These are phyloP conservation scores for Dillenia turbinata DNA, from an alignment of 164 flowering plant species.

Conservation along the genomic window DNA sequence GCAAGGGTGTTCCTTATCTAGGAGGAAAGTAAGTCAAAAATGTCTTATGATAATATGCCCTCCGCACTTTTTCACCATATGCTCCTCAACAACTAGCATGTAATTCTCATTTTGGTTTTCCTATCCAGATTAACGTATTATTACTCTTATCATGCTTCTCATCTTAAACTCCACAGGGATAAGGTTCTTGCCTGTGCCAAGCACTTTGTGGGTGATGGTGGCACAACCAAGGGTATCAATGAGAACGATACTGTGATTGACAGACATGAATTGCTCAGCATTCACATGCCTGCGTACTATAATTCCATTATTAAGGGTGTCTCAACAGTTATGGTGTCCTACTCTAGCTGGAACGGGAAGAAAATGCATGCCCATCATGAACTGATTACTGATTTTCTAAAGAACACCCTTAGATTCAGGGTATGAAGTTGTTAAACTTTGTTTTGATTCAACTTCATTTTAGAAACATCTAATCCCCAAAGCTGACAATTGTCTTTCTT, in stretches of 20 bases:
- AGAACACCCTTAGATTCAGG: slow-evolving; percentile 20
- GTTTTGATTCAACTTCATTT: too few relatives aligned
- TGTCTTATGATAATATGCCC: too few relatives aligned
- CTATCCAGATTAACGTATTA: too few relatives aligned
- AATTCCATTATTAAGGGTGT: slow-evolving; percentile 28
- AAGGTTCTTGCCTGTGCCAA: slow-evolving; percentile 40
- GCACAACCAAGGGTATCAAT: slow-evolving; percentile 22
- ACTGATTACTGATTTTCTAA: slow-evolving; percentile 28
- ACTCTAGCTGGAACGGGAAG: slow-evolving; percentile 31
- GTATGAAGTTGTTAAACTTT: not conserved
- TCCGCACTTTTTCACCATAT: not conserved
- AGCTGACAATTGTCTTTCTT: not conserved
- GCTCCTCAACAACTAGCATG: not conserved
- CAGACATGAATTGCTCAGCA: slow-evolving; percentile 19
- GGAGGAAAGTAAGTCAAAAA: slow-evolving; percentile 38
- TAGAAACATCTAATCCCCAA: too few relatives aligned
- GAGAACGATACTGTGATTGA: slow-evolving; percentile 26
- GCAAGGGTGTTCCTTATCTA: slow-evolving; percentile 39
- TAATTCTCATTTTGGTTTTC: too few relatives aligned
- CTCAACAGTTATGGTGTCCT: slow-evolving; percentile 35
- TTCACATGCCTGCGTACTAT: slow-evolving; percentile 29
- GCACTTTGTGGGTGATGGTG: slow-evolving; percentile 49
- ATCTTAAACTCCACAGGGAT: slow-evolving; percentile 8
- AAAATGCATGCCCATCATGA: slow-evolving; percentile 26
- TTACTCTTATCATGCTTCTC: too few relatives aligned